Base-by-base conservation (phyloP, 1,139 yeast genomes). In the Taphrina communis region DNA sequence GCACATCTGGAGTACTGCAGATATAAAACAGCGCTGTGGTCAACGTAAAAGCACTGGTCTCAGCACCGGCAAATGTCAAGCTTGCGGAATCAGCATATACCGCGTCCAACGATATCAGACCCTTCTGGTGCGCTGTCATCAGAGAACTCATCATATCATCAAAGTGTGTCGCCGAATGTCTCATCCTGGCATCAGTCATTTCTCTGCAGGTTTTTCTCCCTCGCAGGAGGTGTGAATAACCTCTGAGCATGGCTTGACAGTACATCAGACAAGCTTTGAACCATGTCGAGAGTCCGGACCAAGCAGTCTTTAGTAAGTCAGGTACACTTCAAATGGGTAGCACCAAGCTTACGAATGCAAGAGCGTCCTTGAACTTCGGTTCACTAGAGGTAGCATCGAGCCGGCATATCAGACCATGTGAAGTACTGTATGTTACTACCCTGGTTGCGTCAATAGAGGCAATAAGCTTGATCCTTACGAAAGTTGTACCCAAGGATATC, bases 61-160 rank as follows among this genome's bases (percentile, higher is more conserved):
- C 53, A 2, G 36, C 2, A 21, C 53, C 53, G 12, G 53, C 53
- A 25, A 50, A 50, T 8, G 53, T 50, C n/a, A 50, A 21, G n/a
- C 31, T 21, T 11, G 53, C 53, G 1, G 53, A 31, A 21, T 50
- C 53, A 9, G 53, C 31, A 50, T 21, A 21, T 6, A 50, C 53
- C 12, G 31, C 53, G 6, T 19, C 2, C n/a, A 50, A 11, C 35
- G 14, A 11, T 11, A 50, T 50, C 36, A 9, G 14, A 35, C 36
- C 53, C n/a, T 50, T 2, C n/a, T 3, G 8, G 19, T 50, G 21
- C 11, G 53, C 53, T 11, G 6, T 21, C n/a, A 50, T 50, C 5
- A 50, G 36, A 21, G 53, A 38, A 1, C n/a, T 50, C 53, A 50
- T 50, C 11, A 50, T 6, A 8, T 50, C 53, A 8, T 50, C 36